Percentiles rank a stretch among this genome's conserved stretches.
Conservation (phyloP, 1,139 yeast genomes). For the Waltiozyma sp. region DNA sequence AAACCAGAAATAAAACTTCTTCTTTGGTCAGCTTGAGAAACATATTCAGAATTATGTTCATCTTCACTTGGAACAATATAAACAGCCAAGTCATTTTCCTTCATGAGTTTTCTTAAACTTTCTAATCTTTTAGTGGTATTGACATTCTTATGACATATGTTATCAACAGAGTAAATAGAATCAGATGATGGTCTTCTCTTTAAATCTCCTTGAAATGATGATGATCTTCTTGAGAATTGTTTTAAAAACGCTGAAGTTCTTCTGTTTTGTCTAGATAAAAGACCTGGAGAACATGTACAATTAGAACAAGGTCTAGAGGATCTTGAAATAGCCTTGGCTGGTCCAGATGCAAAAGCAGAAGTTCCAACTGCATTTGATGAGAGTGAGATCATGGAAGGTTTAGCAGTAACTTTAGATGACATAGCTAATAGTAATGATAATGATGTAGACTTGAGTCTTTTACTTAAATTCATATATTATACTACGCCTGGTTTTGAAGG, state of each 20-base stretch:
- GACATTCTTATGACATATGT: conserved; percentile 29
- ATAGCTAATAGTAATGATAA: conserved; percentile 2
- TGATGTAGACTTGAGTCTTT: too few species aligned
- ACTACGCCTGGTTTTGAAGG: too few species aligned
- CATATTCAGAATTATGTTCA: conserved; percentile 90
- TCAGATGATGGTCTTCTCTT: conserved; percentile 19
- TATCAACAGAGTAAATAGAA: conserved; percentile 27
- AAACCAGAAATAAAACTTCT: conserved; percentile 82
- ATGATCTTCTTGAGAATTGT: conserved; percentile 23
- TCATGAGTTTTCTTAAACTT: conserved; percentile 57
- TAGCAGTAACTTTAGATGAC: conserved; percentile 17
- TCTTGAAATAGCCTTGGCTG: conserved; percentile 10
- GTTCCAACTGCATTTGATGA: conserved; percentile 7
- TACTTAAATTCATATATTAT: too few species aligned
- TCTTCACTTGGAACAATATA: conserved; percentile 89
- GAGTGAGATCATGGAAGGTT: conserved; percentile 18
- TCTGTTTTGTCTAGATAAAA: conserved; percentile 53
- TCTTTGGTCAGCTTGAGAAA: conserved; percentile 68
- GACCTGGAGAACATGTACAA: conserved; percentile 78
- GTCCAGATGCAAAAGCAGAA: conserved; percentile 3
- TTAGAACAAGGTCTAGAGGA: conserved; percentile 44
- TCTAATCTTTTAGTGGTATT: conserved; percentile 53
- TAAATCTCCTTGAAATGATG: conserved; percentile 8
- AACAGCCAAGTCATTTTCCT: conserved; percentile 51
- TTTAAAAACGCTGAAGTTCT: conserved; percentile 41